A percentile compares a stretch with the other conserved stretches of the same genome.
Evolutionary conservation across 179 eudicot species (phyloP).

Genomic region (Pouteria campechiana): DNA sequence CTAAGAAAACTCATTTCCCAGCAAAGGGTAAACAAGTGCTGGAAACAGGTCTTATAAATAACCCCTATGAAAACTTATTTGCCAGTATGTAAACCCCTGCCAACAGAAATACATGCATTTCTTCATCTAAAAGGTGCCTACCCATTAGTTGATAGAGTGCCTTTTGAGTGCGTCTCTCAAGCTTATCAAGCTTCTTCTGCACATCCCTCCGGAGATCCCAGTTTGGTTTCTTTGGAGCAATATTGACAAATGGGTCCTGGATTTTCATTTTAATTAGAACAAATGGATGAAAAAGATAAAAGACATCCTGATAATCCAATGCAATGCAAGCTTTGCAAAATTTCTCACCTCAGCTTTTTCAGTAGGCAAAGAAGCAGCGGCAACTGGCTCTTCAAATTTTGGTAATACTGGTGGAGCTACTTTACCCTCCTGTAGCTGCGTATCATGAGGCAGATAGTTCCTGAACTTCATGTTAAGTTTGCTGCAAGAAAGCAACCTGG

Average conservation of each 20-base stretch:
- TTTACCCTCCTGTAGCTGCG: constrained; percentile 90
- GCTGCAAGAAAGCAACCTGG: constrained; percentile 26
- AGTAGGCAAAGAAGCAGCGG: constrained; percentile 40
- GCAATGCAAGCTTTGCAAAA: neutral
- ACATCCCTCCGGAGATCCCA: constrained; percentile 97
- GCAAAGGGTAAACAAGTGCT: neutral
- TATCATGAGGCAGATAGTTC: constrained; percentile 95
- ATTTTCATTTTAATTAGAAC: constrained; percentile 2
- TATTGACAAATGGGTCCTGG: constrained; percentile 94
- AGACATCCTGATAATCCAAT: neutral
- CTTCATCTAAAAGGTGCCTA: constrained; percentile 14
- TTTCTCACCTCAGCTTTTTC: constrained; percentile 71
- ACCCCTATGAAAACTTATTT: no score
- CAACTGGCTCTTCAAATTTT: constrained; percentile 91
- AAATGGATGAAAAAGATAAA: neutral
- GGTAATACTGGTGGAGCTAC: constrained; percentile 77
- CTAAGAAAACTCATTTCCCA: neutral
- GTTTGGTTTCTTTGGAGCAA: constrained; percentile 97
- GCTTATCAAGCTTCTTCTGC: constrained; percentile 87
- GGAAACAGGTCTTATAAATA: neutral
- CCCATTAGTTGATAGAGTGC: constrained; percentile 74
- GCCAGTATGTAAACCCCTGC: no score
- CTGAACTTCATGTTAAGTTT: constrained; percentile 69
- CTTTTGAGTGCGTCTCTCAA: constrained; percentile 83
- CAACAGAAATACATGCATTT: neutral